Evolutionary conservation across 805 yeast species (phyloP).

Genomic region (Debaryomyces prosopidis): DNA sequence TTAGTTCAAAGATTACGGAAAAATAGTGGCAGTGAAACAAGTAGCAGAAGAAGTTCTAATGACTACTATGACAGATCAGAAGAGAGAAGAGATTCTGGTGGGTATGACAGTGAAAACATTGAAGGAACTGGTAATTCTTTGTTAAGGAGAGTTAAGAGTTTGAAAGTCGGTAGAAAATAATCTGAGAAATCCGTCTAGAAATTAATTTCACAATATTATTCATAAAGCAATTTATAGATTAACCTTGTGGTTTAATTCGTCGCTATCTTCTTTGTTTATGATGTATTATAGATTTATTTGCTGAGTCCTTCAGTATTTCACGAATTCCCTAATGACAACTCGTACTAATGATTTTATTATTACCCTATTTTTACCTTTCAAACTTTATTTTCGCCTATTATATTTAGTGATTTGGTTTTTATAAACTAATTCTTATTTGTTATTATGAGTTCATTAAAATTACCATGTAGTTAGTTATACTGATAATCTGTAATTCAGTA

Average conservation of each 20-base stretch:
- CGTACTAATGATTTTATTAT: not conserved
- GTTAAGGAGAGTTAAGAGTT: slow-evolving; percentile 83
- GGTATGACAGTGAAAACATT: slow-evolving; percentile 9
- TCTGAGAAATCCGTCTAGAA: not conserved
- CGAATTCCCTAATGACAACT: not conserved
- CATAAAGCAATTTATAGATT: not conserved
- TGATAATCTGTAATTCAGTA: too few relatives aligned
- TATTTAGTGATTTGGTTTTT: not conserved
- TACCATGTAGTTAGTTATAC: too few relatives aligned
- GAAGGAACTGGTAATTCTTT: slow-evolving; percentile 51
- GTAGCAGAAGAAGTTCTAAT: slow-evolving; percentile 32
- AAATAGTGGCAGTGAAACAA: slow-evolving; percentile 32
- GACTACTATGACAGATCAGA: slow-evolving; percentile 14
- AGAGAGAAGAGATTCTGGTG: slow-evolving; percentile 12
- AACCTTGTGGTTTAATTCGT: not conserved
- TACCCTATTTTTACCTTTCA: not conserved
- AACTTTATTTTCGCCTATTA: not conserved
- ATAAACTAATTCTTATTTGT: not conserved
- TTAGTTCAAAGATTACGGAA: slow-evolving; percentile 64
- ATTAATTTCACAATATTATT: not conserved
- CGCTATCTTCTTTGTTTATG: slow-evolving; percentile 1
- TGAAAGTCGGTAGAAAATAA: slow-evolving; percentile 67
- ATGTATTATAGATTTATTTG: slow-evolving; percentile 1
- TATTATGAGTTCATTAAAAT: too few relatives aligned
- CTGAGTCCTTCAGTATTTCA: not conserved